Base-by-base conservation (phyloP, 371 early-diverging fungal species). In the Mucor racemosus region DNA sequence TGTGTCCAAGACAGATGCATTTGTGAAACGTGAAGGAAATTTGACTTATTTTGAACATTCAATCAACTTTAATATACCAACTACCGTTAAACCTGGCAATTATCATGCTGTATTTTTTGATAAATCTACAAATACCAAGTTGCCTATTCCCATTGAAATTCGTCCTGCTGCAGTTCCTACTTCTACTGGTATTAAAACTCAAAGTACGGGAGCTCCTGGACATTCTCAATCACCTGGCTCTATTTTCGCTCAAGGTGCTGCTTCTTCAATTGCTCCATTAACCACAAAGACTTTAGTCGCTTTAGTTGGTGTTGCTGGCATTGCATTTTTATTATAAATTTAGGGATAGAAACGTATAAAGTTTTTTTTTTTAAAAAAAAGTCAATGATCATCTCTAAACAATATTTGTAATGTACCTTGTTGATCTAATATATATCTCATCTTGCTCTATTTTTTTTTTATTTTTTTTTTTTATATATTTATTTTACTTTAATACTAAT, bases 1-100 rank as follows among this genome's bases (percentile, higher is more conserved):
- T 67, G 78, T 78, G 1, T 73, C 80, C 64, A 79, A 76, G 41
- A 79, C 76, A 7, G 76, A 74, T 60, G 76, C 75, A 21, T 75
- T 72, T 40, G 67, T 72, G 17, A 79, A 82, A 48, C 72, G 76
- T 21, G 76, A 78, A 38, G 81, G 78, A 10, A 80, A 80, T 31
- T 31, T 67, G 19, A 82, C 82, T 26, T 79, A 77, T 36, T 82
- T 76, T 71, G 82, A 82, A 44, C 82, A 82, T 48, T 79, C 78
- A 3, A 77, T 79, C 62, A 82, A 79, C 60, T 82, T 75, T 56
- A 72, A 69, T 41, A 79, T 82, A 40, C 80, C 82, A 7, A 46
- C 64, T 1, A 72, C 72, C 0, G 71, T 76, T 5, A 68, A 74
- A 31, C 76, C 80, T 14, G 82, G 82, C 17, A 73, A 76, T 21